phyloP scores from a whole-genome alignment of 306 rosid genomes.

The Mimosa pudica region DNA sequence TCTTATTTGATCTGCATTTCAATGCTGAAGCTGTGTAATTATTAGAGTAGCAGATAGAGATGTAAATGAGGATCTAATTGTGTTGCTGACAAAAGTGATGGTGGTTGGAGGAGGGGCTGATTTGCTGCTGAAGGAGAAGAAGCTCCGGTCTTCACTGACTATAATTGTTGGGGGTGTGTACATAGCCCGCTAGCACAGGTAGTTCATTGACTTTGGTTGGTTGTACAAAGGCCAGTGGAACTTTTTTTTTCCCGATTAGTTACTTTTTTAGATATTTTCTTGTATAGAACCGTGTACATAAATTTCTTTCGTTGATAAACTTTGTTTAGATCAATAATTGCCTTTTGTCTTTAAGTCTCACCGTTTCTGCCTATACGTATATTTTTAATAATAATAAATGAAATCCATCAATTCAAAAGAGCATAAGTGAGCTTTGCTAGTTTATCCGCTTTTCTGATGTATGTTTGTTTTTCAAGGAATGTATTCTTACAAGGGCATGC shows the following conservation, averaged over 20 bases:
- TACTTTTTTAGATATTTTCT: conserved; percentile 35
- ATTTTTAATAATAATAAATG: no score
- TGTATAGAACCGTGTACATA: conserved; percentile 51
- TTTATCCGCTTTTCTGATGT: not conserved
- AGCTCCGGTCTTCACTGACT: conserved; percentile 53
- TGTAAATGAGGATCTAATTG: conserved; percentile 51
- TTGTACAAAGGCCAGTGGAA: conserved; percentile 53
- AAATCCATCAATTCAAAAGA: no score
- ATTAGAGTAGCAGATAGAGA: conserved; percentile 54
- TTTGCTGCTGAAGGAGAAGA: conserved; percentile 47
- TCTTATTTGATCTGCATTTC: conserved; percentile 28
- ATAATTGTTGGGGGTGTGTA: conserved; percentile 64
- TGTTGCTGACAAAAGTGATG: conserved; percentile 36
- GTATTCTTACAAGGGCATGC: not conserved
- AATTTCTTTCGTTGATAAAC: conserved; percentile 31
- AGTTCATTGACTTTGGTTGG: conserved; percentile 38
- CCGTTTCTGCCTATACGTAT: not conserved
- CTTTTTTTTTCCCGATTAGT: conserved; percentile 1
- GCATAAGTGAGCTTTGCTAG: no score
- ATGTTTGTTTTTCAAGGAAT: not conserved
- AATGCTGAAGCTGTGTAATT: conserved; percentile 74
- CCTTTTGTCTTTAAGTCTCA: not conserved
- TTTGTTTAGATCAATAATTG: conserved; percentile 22
- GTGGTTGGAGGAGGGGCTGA: conserved; percentile 44
- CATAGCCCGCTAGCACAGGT: conserved; percentile 50